Conservation (phyloP, 1,139 yeast species). For the Taphrina wiesneri region DNA sequence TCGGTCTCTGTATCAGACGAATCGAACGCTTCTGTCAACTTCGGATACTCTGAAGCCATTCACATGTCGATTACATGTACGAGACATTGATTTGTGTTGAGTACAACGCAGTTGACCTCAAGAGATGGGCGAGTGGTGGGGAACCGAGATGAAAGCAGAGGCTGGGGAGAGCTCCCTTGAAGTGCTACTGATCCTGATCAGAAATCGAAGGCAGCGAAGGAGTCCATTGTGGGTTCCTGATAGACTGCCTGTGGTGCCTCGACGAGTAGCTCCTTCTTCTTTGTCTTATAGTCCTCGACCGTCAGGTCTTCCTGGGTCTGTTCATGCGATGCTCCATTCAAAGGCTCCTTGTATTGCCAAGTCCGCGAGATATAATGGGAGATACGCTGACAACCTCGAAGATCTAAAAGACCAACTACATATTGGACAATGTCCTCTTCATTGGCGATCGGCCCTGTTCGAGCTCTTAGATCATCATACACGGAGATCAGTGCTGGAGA, state of each 20-base stretch:
- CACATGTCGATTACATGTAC: too few relatives aligned
- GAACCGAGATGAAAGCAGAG: not conserved
- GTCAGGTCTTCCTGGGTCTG: constrained; percentile 13
- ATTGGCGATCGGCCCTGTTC: not conserved
- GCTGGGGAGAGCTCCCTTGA: constrained; percentile 12
- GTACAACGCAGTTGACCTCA: not conserved
- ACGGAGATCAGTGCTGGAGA: not conserved
- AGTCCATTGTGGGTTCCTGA: constrained; percentile 32
- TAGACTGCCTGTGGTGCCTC: constrained; percentile 22
- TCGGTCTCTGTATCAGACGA: not conserved
- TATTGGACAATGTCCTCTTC: constrained; percentile 1
- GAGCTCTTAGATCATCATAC: not conserved
- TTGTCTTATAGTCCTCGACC: constrained; percentile 7
- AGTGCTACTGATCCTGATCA: not conserved
- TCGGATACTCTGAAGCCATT: not conserved
- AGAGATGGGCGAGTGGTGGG: not conserved
- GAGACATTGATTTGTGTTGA: not conserved
- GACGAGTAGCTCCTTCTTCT: constrained; percentile 14
- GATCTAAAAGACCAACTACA: not conserved
- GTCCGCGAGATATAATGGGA: not conserved
- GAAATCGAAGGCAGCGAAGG: constrained; percentile 32
- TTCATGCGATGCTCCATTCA: not conserved
- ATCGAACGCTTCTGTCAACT: not conserved
- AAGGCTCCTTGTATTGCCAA: not conserved
- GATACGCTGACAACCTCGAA: constrained; percentile 13